Conservation (phyloP, 2,329 filamentous ascomycete species). For the Aspergillus texensis region DNA sequence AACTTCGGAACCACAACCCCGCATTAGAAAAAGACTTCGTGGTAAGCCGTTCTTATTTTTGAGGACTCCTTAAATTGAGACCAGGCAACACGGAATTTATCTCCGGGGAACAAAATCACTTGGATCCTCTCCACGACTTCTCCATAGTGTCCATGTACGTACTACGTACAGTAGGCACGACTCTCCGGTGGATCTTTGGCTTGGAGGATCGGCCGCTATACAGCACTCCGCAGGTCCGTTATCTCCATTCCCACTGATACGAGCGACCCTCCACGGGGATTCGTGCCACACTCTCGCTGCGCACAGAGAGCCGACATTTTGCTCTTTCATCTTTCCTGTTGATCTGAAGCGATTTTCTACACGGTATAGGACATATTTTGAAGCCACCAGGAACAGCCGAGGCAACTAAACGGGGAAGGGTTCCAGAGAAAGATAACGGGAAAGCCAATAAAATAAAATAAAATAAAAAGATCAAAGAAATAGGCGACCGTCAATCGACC, state of each 20-base stretch:
- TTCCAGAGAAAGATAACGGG: not conserved
- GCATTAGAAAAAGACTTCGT: not conserved
- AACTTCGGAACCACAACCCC: not conserved
- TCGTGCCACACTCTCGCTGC: not conserved
- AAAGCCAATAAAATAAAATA: constrained; percentile 5
- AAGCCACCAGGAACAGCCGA: not conserved
- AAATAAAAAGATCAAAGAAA: constrained; percentile 11
- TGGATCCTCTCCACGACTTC: not conserved
- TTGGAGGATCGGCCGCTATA: constrained; percentile 30
- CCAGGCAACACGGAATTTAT: not conserved
- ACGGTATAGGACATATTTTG: not conserved
- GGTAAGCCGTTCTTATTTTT: not conserved
- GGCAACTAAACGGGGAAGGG: not conserved
- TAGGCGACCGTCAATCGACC: not conserved
- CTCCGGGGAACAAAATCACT: not conserved
- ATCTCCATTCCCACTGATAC: constrained; percentile 14
- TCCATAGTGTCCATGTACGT: not conserved
- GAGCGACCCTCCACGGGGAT: not conserved
- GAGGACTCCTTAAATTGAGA: not conserved
- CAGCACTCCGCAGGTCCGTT: constrained; percentile 16
- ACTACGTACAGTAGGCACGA: not conserved
- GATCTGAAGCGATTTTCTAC: not conserved
- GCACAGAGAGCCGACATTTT: constrained; percentile 4
- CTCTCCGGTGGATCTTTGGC: constrained; percentile 12
- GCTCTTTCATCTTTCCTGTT: too few species aligned